Evolutionary conservation across 352 stramenopile genomes (phyloP), one percentile per base, ranked within the genome.

Genomic region (Phytophthora hibernalis): DNA sequence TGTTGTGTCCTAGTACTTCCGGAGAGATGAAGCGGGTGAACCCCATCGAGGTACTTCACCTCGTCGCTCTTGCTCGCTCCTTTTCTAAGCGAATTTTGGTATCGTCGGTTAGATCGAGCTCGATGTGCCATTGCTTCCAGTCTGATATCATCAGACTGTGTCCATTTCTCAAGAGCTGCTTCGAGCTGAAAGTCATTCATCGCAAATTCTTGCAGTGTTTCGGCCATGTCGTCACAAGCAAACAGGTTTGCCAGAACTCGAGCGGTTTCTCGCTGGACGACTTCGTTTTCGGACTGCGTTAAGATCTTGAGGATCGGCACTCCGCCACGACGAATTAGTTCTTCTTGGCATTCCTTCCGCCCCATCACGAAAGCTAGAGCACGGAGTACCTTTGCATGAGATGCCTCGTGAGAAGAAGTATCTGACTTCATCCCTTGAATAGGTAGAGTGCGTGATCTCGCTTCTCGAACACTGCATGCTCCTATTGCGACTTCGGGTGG

Each of bases 231-330:
- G 47, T 86, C 70, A 38, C 82, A 86, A 5, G 78, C 72, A 15
- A 92, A 86, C 42, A 93, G 18, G 44, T 93, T 93, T 0, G 85
- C 85, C 8, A 93, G 54, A 18, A 90, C 77, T 16, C 85, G 83
- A 0, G 83, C 76, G 0, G 76, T 85, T 53, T 92, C 85, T 13
- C 76, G 74, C 35, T 90, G 79, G 2, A 93, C 80, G 1, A 82
- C 13, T 2, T 43, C 42, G 38, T 85, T 80, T 11, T 79, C 59
- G 0, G 83, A 86, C 21, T 64, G 38, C 12, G 89, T 51, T 1
- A 91, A 54, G 12, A 79, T 63, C 49, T 89, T 76, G 31, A 93
- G 75, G 43, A 92, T 66, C 15, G 80, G 58, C 9, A 93, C 44
- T 0, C 85, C 85, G 7, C 85, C 85, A 5, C 73, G 73, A 13